A percentile compares a stretch with the other conserved stretches of the same genome.
Evolutionary conservation across 2,329 filamentous ascomycete genomes (phyloP).

Genomic region (Exophiala alcalophila): DNA sequence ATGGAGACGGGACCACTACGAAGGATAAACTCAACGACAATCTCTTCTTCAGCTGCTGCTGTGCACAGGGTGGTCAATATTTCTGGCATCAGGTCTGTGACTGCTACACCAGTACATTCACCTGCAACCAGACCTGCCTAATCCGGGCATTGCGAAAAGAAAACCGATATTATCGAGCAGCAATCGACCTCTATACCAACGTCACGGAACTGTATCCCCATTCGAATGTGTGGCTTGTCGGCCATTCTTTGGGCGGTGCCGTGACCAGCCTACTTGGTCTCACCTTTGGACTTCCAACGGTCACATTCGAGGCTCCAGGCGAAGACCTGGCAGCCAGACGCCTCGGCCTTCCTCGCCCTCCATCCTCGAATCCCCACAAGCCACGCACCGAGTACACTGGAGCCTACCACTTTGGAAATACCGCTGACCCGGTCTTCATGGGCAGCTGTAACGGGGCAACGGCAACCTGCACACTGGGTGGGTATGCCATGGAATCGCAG

Average conservation of each 20-base stretch:
- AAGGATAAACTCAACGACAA: constrained; percentile 99
- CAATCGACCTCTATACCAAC: constrained; percentile 85
- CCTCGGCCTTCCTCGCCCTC: constrained; percentile 80
- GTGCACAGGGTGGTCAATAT: constrained; percentile 85
- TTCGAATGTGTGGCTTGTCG: constrained; percentile 82
- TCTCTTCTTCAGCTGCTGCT: constrained; percentile 96
- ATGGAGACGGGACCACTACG: constrained; percentile 93
- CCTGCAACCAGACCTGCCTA: constrained; percentile 90
- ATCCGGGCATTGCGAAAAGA: constrained; percentile 71
- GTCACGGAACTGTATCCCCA: constrained; percentile 84
- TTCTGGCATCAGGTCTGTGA: constrained; percentile 91
- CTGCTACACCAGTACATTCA: constrained; percentile 81
- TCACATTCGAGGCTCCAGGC: constrained; percentile 90
- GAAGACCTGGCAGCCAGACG: constrained; percentile 83
- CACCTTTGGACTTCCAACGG: constrained; percentile 84
- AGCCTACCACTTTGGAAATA: constrained; percentile 88
- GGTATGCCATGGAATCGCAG: constrained; percentile 89
- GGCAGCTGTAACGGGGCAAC: constrained; percentile 89
- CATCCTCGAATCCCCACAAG: constrained; percentile 67
- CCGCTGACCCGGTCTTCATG: constrained; percentile 91
- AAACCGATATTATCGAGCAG: constrained; percentile 87
- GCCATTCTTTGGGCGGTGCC: constrained; percentile 88
- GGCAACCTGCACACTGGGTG: constrained; percentile 83
- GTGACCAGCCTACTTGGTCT: constrained; percentile 84
- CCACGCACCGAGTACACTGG: constrained; percentile 70